Evolutionary conservation across 495 filamentous ascomycete species (phyloP), one percentile per base, ranked within the genome.

Genomic region (Echria macrotheca): DNA sequence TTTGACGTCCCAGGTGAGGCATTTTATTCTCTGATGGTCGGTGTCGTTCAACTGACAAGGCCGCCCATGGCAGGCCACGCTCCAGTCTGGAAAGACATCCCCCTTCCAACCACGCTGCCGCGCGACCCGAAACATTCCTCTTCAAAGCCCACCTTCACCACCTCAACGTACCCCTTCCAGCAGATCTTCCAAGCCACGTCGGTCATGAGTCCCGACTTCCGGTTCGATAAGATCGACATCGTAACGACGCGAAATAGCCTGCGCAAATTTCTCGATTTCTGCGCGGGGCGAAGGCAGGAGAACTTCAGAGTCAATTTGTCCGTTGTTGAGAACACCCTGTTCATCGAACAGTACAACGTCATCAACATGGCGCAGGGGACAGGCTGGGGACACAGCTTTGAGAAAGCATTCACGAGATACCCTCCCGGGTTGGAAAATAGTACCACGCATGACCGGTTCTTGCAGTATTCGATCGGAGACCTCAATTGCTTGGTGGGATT

Each of bases 191-290:
- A 51, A 23, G 49, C 49, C 39, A 29, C 49, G 5, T n/a, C 19
- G 8, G 5, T 21, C 1, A 51, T 51, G 49, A 44, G 23, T 23
- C 49, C 49, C n/a, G 23, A 23, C 22, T 44, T 44, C 49, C 49
- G 49, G 21, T 44, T 51, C 41, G 22, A 19, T 40, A 32, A 39
- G n/a, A 28, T 44, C 40, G 39, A 44, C 31, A 36, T 51, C 28
- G 21, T 51, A 1, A 36, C 29, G 19, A 51, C 39, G 21, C 49
- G 49, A 10, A 51, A 51, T 31, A 44, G 29, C 40, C 49, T 51
- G 8, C 49, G 49, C 28, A 51, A 51, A 31, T 22, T 51, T 9
- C 49, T 51, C 39, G 32, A 51, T 18, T 38, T 51, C 21, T 51
- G 49, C 41, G 4, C 1, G 5, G 31, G 41, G 29, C 28, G 41